Conservation (phyloP, 805 yeast species). For the Grigorovia yakushimaensis region DNA sequence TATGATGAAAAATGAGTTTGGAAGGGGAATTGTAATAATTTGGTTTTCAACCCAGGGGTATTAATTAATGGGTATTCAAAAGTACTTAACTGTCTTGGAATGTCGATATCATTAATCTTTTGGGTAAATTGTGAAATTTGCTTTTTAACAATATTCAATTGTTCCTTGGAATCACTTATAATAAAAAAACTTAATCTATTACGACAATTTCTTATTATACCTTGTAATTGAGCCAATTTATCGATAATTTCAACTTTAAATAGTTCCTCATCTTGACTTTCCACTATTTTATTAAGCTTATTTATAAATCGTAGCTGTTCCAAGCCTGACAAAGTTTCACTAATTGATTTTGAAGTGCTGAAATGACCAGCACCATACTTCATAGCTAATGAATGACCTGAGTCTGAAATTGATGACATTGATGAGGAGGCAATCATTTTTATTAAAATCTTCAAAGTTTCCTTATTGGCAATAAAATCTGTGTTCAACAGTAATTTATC, state of each 20-base stretch:
- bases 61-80: slow-evolving; percentile 4
- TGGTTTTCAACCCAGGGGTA: slow-evolving; percentile 19
- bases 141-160: slow-evolving; percentile 16
- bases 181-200: slow-evolving; percentile 41
- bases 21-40: slow-evolving; percentile 65
- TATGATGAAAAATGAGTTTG: slow-evolving; percentile 79
- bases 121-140: slow-evolving; percentile 11
- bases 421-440: slow-evolving; percentile 69
- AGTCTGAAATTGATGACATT: slow-evolving; percentile 68
- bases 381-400: slow-evolving; percentile 81
- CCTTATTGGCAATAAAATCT: slow-evolving; percentile 48
- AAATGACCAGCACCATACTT: slow-evolving; percentile 55
- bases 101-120: no score
- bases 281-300: slow-evolving; percentile 42
- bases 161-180: slow-evolving; percentile 44
- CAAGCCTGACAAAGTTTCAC: slow-evolving; percentile 64
- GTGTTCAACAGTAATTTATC: slow-evolving; percentile 59
- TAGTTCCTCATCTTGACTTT: slow-evolving; percentile 32
- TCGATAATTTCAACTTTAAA: slow-evolving; percentile 55
- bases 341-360: slow-evolving; percentile 48
- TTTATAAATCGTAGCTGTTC: slow-evolving; percentile 64
- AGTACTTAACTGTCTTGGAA: not conserved
- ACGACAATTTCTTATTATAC: slow-evolving; percentile 32
- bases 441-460: slow-evolving; percentile 63
- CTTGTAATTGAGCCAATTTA: slow-evolving; percentile 44